Evolutionary conservation across 352 stramenopile species (phyloP), one percentile per base, ranked within the genome.

Genomic region (Phytophthora constricta): DNA sequence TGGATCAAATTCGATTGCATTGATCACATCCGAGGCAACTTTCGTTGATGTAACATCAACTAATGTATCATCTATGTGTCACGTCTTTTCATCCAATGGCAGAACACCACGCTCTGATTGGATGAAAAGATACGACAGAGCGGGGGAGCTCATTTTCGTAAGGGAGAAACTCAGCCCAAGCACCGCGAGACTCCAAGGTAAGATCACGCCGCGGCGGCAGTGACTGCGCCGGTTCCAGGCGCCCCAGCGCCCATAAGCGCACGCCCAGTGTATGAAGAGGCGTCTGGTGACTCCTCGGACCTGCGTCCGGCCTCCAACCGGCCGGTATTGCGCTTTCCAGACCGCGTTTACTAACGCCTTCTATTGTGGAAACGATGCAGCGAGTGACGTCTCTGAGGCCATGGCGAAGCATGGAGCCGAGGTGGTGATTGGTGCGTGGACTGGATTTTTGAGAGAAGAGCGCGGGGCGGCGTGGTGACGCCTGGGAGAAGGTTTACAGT

Each of bases 321-420:
- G 33, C 11, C 33, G 8, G 31, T 59, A 43, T 45, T 46, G 63
- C 54, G 22, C 11, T 65, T 58, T 62, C 28, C 39, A 48, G 49
- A 57, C 50, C 19, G n/a, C 26, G 20, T 58, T 55, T 33, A 31
- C 45, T 51, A 10, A 33, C 45, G 19, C 5, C 17, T 61, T 25
- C 63, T 42, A 56, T 13, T 46, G 22, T 65, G 46, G 17, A 16
- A 47, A 45, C 19, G 34, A 53, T 63, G 31, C 58, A 70, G 59
- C 55, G 51, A 65, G 60, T 43, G 31, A 66, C 57, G 65, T 54
- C 31, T 68, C 60, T 64, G 43, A 46, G 72, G 66, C 58, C 53
- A 94, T 94, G 87, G 79, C 82, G 52, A 92, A 91, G 72, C 69
- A 89, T 62, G 86, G 86, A 43, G 82, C 79, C 34, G 87, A 96